Evolutionary conservation across 352 stramenopile genomes (phyloP), one percentile per base, ranked within the genome.

Genomic region (Globisporangium sylvaticum): DNA sequence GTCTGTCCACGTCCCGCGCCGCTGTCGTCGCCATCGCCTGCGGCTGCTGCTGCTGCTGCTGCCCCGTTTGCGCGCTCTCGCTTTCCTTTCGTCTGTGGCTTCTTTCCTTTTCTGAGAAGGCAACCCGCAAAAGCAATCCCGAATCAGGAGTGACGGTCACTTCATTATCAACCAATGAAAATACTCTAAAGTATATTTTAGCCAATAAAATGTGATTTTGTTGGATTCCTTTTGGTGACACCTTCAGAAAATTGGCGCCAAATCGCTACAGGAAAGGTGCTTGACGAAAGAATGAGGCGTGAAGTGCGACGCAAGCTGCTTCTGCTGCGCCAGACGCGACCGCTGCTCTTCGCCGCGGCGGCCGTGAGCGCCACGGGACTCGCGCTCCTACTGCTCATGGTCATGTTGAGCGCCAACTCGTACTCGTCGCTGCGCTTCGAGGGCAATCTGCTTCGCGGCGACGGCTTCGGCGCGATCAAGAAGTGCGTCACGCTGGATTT

Each of bases 401-500:
- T 37, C 1, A 10, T 37, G 12, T 10, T 27, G 52, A 58, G 25
- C 52, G 25, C 8, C 14, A 46, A 46, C 52, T 58, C 52, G 52
- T 34, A 34, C 24, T 29, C 52, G 56, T 62, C 56, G 31, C 56
- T 62, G 22, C 56, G 29, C 56, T 48, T 48, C 34, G 31, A 58
- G 7, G 25, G 52, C 14, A 57, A n/a, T 18, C n/a, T 32, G 24
- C 50, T 61, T 10, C 31, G 37, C 37, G 37, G 37, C 37, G 37
- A 50, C n/a, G 32, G 55, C 22, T 22, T 62, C 32, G n/a, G 56
- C 20, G 56, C n/a, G 8, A 10, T 62, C 39, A 67, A 42, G 24
- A 22, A 42, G 1, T 84, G 77, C 34, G 67, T 79, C 39, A 64
- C 73, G 7, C 64, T 79, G n/a, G 70, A 81, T 27, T 44, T 34